These are phyloP conservation scores for Colletotrichum agaves DNA, from an alignment of 2,329 filamentous ascomycete genomes.

Conservation along the genomic window DNA sequence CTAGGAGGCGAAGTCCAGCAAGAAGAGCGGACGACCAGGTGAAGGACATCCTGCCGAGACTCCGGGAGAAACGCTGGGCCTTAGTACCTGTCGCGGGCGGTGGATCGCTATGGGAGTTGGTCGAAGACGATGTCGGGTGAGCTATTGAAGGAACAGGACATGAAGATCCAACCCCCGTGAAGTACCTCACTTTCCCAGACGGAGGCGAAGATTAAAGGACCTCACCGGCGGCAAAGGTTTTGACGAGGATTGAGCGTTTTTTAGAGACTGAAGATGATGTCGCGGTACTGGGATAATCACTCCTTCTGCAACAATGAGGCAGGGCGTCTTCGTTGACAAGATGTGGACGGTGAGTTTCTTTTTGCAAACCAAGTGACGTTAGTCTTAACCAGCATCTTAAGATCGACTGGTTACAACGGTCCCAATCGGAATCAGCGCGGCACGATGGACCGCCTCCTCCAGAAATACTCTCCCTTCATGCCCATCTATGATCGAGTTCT, in stretches of 20 bases:
- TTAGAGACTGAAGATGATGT: conserved; percentile 73
- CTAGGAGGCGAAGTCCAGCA: conserved; percentile 36
- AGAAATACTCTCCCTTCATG: conserved; percentile 74
- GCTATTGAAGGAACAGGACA: conserved; percentile 49
- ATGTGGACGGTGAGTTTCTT: conserved; percentile 65
- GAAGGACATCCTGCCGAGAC: conserved; percentile 56
- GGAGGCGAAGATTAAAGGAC: conserved; percentile 48
- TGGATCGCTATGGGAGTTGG: conserved; percentile 75
- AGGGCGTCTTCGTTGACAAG: conserved; percentile 75
- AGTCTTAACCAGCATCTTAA: conserved; percentile 18
- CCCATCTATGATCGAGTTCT: conserved; percentile 63
- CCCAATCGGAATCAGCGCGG: conserved; percentile 68
- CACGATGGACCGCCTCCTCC: conserved; percentile 73
- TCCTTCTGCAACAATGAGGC: conserved; percentile 73
- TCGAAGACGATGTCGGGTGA: conserved; percentile 56
- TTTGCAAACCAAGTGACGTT: neutral
- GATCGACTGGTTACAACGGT: conserved; percentile 83
- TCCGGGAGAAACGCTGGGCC: conserved; percentile 80
- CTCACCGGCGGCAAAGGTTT: neutral
- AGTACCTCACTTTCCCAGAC: conserved; percentile 50
- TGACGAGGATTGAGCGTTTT: conserved; percentile 8
- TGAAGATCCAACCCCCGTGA: conserved; percentile 42
- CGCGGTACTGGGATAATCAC: conserved; percentile 75
- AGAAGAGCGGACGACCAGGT: conserved; percentile 45
- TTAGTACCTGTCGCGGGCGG: conserved; percentile 74